A percentile compares a stretch with the other conserved stretches of the same genome.
Conservation (phyloP, 768 basidiomycete genomes). For the Strobilomyces confusus region DNA sequence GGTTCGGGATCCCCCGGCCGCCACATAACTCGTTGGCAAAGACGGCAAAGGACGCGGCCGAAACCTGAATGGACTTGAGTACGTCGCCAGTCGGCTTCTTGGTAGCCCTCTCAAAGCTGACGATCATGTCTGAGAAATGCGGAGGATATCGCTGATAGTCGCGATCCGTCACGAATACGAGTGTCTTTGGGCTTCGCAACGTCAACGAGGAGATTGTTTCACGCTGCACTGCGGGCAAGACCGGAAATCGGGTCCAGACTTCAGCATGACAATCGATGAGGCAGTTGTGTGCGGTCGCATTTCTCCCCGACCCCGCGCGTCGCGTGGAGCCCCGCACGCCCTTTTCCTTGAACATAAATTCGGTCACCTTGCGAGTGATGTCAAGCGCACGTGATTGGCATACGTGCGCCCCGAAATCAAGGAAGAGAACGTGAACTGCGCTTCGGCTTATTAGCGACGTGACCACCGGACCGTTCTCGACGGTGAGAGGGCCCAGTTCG, state of each 20-base stretch:
- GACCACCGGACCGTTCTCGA: slow-evolving; percentile 24
- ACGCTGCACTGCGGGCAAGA: slow-evolving; percentile 48
- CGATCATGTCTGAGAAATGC: slow-evolving; percentile 45
- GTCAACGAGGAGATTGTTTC: slow-evolving; percentile 37
- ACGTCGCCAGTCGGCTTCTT: slow-evolving; percentile 49
- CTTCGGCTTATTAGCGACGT: slow-evolving; percentile 45
- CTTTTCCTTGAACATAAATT: slow-evolving; percentile 51
- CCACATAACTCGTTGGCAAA: slow-evolving; percentile 21
- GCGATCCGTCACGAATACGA: slow-evolving; percentile 43
- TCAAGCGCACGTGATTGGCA: slow-evolving; percentile 44
- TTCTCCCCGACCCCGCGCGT: background rate
- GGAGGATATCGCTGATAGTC: slow-evolving; percentile 33
- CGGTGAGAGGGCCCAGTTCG: slow-evolving; percentile 26
- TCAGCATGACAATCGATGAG: slow-evolving; percentile 53
- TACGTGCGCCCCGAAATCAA: slow-evolving; percentile 31
- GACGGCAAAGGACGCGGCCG: slow-evolving; percentile 26
- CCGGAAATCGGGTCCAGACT: slow-evolving; percentile 60
- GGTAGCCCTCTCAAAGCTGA: slow-evolving; percentile 44
- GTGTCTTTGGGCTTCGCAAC: slow-evolving; percentile 30
- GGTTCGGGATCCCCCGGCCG: background rate
- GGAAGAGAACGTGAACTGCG: slow-evolving; percentile 40
- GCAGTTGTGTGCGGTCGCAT: slow-evolving; percentile 40
- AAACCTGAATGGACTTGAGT: slow-evolving; percentile 37
- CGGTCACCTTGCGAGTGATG: slow-evolving; percentile 53
- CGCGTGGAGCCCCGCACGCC: slow-evolving; percentile 22